A percentile compares a stretch with the other conserved stretches of the same genome.
Conservation (phyloP, 1,284 basidiomycete genomes). For the Phlebopus sp. region DNA sequence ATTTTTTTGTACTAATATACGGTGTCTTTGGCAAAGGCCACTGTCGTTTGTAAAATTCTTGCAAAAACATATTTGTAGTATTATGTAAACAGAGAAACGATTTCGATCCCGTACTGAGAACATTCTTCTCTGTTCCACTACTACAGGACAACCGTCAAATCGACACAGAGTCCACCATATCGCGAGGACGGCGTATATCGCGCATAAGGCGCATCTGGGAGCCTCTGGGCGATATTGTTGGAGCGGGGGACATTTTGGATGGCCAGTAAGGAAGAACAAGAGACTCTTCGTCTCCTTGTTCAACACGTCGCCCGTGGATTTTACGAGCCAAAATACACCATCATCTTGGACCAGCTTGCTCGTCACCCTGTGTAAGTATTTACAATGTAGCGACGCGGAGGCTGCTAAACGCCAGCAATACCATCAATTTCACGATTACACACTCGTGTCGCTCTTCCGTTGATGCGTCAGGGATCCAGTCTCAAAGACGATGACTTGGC, state of each 20-base stretch:
- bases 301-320: conserved; percentile 93
- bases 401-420: conserved; percentile 19
- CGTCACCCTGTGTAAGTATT: conserved; percentile 87
- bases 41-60: too few species aligned
- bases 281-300: conserved; percentile 75
- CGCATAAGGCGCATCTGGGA: conserved; percentile 6
- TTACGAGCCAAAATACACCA: conserved; percentile 90
- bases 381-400: conserved; percentile 20
- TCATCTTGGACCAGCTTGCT: conserved; percentile 91
- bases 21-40: too few species aligned
- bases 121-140: background rate
- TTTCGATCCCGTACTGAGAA: background rate
- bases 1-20: too few species aligned
- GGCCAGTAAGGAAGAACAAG: conserved; percentile 73
- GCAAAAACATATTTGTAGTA: too few species aligned
- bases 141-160: conserved; percentile 3
- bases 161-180: conserved; percentile 3
- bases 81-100: conserved; percentile 8
- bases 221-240: conserved; percentile 7
- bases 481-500: conserved; percentile 92
- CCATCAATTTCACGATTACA: conserved; percentile 11
- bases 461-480: conserved; percentile 43
- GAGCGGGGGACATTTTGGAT: conserved; percentile 34
- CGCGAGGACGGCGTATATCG: background rate
- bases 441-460: conserved; percentile 11